Conservation (phyloP, 169 alveolate genomes). For the Plasmodium billcollinsi region DNA sequence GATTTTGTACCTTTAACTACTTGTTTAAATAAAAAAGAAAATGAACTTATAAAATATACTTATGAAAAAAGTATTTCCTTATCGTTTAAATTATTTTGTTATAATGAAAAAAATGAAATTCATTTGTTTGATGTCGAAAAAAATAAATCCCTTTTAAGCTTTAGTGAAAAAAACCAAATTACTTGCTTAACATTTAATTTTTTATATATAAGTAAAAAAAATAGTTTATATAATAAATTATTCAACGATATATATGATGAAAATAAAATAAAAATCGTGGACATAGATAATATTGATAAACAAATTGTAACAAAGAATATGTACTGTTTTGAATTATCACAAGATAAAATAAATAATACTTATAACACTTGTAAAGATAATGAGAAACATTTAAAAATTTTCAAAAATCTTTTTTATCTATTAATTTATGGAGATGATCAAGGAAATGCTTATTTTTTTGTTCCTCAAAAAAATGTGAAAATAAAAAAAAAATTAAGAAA, state of each 20-base stretch:
- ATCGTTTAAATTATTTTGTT: slow-evolving; percentile 10
- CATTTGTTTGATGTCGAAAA: slow-evolving; percentile 31
- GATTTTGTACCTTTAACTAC: neutral
- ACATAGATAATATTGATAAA: slow-evolving; percentile 16
- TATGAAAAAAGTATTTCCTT: neutral
- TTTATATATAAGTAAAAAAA: slow-evolving; percentile 45
- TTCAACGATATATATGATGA: slow-evolving; percentile 27
- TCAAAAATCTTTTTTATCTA: slow-evolving; percentile 35
- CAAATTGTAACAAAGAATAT: slow-evolving; percentile 24
- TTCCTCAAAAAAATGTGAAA: slow-evolving; percentile 59
- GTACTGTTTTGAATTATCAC: slow-evolving; percentile 40
- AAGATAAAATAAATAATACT: slow-evolving; percentile 1
- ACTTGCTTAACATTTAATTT: slow-evolving; percentile 39
- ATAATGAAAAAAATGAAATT: slow-evolving; percentile 72
- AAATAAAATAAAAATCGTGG: slow-evolving; percentile 23
- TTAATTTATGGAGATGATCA: slow-evolving; percentile 63
- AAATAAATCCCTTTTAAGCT: slow-evolving; percentile 27
- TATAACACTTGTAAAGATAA: neutral
- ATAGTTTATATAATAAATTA: slow-evolving; percentile 55
- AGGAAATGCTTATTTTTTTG: slow-evolving; percentile 43
- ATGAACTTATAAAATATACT: neutral
- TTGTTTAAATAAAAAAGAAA: neutral
- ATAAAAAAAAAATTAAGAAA: slow-evolving; percentile 49
- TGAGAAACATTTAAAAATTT: neutral
- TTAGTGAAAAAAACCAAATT: slow-evolving; percentile 21